Conservation (phyloP, 768 basidiomycete species). For the Thelephora aurantiotincta region DNA sequence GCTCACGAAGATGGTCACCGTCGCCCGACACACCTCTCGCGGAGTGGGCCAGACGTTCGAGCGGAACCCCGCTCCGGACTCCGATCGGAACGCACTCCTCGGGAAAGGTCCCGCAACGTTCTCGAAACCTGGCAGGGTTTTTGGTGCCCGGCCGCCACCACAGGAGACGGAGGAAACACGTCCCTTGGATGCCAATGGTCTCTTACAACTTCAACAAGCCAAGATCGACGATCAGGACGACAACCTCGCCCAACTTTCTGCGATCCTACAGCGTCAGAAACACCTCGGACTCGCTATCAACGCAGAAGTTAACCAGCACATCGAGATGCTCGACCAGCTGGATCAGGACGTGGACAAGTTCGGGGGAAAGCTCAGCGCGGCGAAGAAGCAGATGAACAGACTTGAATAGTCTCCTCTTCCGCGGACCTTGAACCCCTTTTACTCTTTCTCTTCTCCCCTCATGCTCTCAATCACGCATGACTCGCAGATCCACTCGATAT, state of each 20-base stretch:
- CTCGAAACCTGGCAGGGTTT: slow-evolving; percentile 53
- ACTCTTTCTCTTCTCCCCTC: slow-evolving; percentile 6
- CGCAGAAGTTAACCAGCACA: slow-evolving; percentile 71
- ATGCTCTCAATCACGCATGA: slow-evolving; percentile 7
- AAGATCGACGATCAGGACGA: slow-evolving; percentile 78
- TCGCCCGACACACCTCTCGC: slow-evolving; percentile 43
- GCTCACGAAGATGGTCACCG: slow-evolving; percentile 73
- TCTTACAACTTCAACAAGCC: slow-evolving; percentile 65
- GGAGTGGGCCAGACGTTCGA: slow-evolving; percentile 19
- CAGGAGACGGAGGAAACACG: slow-evolving; percentile 79
- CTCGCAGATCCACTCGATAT: background rate
- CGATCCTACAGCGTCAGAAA: slow-evolving; percentile 73
- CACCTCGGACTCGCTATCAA: slow-evolving; percentile 80
- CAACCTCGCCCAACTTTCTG: slow-evolving; percentile 66
- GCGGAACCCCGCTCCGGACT: slow-evolving; percentile 30
- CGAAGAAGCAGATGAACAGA: slow-evolving; percentile 74
- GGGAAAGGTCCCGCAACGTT: slow-evolving; percentile 20
- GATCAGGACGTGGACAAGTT: slow-evolving; percentile 63
- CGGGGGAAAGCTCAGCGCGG: slow-evolving; percentile 60
- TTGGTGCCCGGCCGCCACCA: slow-evolving; percentile 50
- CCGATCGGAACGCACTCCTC: slow-evolving; percentile 55
- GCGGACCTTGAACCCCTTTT: no score
- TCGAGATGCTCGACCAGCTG: slow-evolving; percentile 74
- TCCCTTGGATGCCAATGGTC: slow-evolving; percentile 72
- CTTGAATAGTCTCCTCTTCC: slow-evolving; percentile 32